Percentiles rank a stretch among this genome's conserved stretches.
These are phyloP conservation scores for Epichloe brachyelytri DNA, from an alignment of 2,329 filamentous ascomycete species.

Conservation along the genomic window DNA sequence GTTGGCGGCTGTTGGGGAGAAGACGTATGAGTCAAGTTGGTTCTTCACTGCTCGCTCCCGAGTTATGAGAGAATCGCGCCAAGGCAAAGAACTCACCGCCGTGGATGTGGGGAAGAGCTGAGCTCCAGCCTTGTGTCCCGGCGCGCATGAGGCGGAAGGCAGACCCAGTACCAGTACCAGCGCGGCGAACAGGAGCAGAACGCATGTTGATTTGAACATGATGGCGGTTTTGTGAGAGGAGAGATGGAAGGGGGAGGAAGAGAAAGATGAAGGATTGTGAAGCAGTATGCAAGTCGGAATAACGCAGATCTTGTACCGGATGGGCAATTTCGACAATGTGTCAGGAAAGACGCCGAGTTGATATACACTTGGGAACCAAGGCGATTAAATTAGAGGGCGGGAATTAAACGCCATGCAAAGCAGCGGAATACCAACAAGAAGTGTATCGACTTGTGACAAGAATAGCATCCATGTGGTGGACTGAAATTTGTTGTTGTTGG, in stretches of 20 bases:
- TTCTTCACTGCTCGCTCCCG: too few species aligned
- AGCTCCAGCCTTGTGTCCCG: constrained; percentile 6
- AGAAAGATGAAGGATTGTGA: too few species aligned
- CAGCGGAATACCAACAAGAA: background rate
- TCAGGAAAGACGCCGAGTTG: constrained; percentile 6
- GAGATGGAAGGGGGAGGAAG: too few species aligned
- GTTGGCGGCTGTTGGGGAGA: constrained; percentile 21
- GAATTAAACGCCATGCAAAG: background rate
- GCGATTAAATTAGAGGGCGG: background rate
- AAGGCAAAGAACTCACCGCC: constrained; percentile 1
- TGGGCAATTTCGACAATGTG: background rate
- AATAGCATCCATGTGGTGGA: constrained; percentile 8
- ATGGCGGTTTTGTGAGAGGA: background rate
- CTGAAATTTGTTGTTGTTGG: constrained; percentile 5
- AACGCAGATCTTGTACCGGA: background rate
- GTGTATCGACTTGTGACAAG: constrained; percentile 1
- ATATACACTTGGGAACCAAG: constrained; percentile 4
- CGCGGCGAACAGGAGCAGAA: constrained; percentile 22
- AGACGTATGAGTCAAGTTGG: background rate
- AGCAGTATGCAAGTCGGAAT: too few species aligned
- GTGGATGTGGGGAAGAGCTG: background rate
- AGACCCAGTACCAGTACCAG: constrained; percentile 17
- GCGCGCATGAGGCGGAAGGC: constrained; percentile 13
- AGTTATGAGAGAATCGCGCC: too few species aligned
- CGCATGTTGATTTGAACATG: constrained; percentile 22